Base-by-base conservation (phyloP, 2,329 filamentous ascomycete genomes). In the Fusarium sp. region DNA sequence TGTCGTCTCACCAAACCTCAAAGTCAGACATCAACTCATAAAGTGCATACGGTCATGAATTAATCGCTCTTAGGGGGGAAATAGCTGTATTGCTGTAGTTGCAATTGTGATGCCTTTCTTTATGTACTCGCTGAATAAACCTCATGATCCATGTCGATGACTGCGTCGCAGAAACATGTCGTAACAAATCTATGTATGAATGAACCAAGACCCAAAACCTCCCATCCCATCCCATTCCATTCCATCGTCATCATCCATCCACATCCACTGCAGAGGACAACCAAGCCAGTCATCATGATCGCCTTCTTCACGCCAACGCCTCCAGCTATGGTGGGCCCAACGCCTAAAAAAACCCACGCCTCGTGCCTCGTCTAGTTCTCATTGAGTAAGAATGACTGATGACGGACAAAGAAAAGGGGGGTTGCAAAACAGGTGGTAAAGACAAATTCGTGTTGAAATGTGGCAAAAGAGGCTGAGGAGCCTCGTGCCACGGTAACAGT, bases 161-260 rank as follows among this genome's bases (percentile, higher is more conserved):
- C 66, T 61, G 59, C 58, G 53, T 64, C 53, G 65, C 66, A 72
- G 62, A 60, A 75, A 71, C 71, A 76, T 74, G 57, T 62, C 72
- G 63, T 75, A 66, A 73, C 73, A 75, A 70, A 67, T 77, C 75
- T 77, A 77, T 77, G 61, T 51, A 51, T 51, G 46, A 42, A 42
- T 31, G 46, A 42, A 42, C 46, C 46, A 27, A 31, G 67, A 66
- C 62, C 67, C 63, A 67, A 36, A 61, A 61, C 58, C n/a, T 64
- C 62, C 70, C 64, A 66, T 49, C 64, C 67, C 72, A 49, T 33
- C 8, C 44, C 22, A 49, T 46, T 14, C 22, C 42, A 44, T 64
- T 56, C 71, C 66, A 66, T 49, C 44, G 29, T 49, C 46, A 66
- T 49, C 46, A 51, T 51, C 46, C 46, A 51, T 51, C 46, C 46